phyloP scores from a whole-genome alignment of 164 flowering plant genomes.

The Vitis riparia region DNA sequence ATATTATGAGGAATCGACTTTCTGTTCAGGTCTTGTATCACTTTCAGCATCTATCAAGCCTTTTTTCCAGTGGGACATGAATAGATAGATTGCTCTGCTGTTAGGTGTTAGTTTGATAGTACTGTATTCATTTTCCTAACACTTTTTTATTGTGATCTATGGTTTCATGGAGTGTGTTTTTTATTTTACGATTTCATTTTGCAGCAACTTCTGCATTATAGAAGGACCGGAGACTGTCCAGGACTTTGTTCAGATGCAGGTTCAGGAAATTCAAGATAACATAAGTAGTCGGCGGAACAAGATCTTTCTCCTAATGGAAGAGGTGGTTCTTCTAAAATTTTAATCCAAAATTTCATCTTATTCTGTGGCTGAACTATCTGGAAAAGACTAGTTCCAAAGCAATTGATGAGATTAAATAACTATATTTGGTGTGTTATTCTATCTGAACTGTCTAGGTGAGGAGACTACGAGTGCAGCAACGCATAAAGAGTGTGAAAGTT shows the following conservation, averaged over 20 bases:
- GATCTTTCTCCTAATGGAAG: conserved; percentile 96
- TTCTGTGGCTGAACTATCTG: not conserved
- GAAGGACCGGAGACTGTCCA: conserved; percentile 94
- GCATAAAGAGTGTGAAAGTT: conserved; percentile 42
- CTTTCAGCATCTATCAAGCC: no score
- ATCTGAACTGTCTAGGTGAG: conserved; percentile 47
- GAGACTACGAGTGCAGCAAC: conserved; percentile 76
- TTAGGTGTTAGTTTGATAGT: no score
- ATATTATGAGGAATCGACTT: no score
- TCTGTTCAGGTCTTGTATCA: no score
- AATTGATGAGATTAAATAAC: no score
- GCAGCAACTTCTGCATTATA: conserved; percentile 85
- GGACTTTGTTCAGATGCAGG: conserved; percentile 84
- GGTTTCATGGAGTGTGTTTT: not conserved
- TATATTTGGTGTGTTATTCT: no score
- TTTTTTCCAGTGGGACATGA: no score
- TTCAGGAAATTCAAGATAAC: conserved; percentile 79
- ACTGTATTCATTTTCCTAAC: not conserved
- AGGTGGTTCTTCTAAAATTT: conserved; percentile 44
- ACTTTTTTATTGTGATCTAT: not conserved
- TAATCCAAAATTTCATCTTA: not conserved
- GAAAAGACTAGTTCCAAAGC: not conserved
- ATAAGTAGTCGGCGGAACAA: conserved; percentile 80
- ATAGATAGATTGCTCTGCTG: no score
- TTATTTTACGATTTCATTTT: not conserved